These are phyloP conservation scores for Cutaneotrichosporon spelunceum DNA, from an alignment of 1,284 basidiomycete species.

Conservation along the genomic window DNA sequence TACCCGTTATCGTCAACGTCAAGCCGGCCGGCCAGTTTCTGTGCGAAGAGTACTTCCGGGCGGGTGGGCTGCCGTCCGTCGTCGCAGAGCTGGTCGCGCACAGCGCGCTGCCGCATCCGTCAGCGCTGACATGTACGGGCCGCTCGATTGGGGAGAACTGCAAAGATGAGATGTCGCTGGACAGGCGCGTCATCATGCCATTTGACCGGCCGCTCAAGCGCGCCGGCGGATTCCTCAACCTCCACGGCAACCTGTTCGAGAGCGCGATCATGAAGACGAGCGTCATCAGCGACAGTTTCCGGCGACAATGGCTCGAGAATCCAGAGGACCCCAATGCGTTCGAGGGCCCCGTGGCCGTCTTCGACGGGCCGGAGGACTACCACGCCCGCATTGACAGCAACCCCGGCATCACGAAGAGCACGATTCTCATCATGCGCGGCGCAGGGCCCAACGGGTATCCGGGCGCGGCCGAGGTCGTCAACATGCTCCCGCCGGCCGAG, in stretches of 20 bases:
- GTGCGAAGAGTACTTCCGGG: conserved; percentile 50
- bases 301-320: conserved; percentile 46
- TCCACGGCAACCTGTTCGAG: conserved; percentile 50
- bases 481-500: conserved; percentile 50
- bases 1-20: conserved; percentile 46
- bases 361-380: conserved; percentile 52
- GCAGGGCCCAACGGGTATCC: conserved; percentile 50
- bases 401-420: conserved; percentile 32
- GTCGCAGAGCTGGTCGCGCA: conserved; percentile 43
- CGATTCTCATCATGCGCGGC: conserved; percentile 50
- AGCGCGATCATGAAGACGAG: conserved; percentile 53
- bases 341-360: conserved; percentile 50
- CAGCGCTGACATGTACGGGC: conserved; percentile 43
- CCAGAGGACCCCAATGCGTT: conserved; percentile 50
- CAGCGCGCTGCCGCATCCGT: conserved; percentile 41
- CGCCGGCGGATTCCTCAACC: conserved; percentile 49
- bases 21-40: conserved; percentile 47
- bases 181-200: conserved; percentile 46
- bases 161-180: conserved; percentile 39
- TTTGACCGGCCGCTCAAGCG: conserved; percentile 41
- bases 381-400: conserved; percentile 42
- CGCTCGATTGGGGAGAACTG: conserved; percentile 42
- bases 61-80: conserved; percentile 48
- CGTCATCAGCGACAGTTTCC: conserved; percentile 45
- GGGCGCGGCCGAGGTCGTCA: conserved; percentile 49